Evolutionary conservation across 73 alveolate species (phyloP).

Genomic region (Stentor roeselii): DNA sequence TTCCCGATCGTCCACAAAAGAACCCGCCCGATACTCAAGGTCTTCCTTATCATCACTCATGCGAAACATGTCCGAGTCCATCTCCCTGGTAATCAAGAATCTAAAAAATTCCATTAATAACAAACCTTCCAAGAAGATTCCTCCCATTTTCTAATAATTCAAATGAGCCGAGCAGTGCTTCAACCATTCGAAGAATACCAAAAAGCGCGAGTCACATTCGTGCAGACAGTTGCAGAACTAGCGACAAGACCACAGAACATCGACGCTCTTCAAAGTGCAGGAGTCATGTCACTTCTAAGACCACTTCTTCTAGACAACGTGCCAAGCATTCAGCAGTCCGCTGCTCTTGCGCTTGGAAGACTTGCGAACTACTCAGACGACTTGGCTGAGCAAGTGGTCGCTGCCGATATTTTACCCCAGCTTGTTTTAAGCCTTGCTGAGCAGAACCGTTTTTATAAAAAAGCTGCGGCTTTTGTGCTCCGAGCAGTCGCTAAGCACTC

Average conservation of each 20-base stretch:
- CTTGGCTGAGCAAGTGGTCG: constrained; percentile 93
- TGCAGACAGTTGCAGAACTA: constrained; percentile 98
- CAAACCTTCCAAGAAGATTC: too few species aligned
- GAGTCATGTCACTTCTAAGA: constrained; percentile 97
- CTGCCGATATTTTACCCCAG: constrained; percentile 97
- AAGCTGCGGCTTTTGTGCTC: constrained; percentile 99
- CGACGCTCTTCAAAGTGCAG: constrained; percentile 98
- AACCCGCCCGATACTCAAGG: too few species aligned
- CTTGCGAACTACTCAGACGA: constrained; percentile 96
- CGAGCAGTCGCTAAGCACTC: constrained; percentile 99
- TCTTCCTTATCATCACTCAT: too few species aligned
- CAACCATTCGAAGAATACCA: constrained; percentile 98
- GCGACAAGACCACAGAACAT: constrained; percentile 99
- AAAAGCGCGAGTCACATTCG: constrained; percentile 98
- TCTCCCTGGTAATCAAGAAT: too few species aligned
- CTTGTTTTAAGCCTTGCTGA: constrained; percentile 95
- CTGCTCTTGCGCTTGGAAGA: constrained; percentile 99
- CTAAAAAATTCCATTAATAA: too few species aligned
- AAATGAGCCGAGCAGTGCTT: constrained; percentile 94
- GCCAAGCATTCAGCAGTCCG: constrained; percentile 98
- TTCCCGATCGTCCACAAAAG: too few species aligned
- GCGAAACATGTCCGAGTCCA: too few species aligned
- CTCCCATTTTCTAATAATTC: too few species aligned
- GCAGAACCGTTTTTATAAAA: constrained; percentile 96
- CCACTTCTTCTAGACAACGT: constrained; percentile 98